phyloP scores from a whole-genome alignment of 1,284 basidiomycete genomes.

The Xanthoconium separans region DNA sequence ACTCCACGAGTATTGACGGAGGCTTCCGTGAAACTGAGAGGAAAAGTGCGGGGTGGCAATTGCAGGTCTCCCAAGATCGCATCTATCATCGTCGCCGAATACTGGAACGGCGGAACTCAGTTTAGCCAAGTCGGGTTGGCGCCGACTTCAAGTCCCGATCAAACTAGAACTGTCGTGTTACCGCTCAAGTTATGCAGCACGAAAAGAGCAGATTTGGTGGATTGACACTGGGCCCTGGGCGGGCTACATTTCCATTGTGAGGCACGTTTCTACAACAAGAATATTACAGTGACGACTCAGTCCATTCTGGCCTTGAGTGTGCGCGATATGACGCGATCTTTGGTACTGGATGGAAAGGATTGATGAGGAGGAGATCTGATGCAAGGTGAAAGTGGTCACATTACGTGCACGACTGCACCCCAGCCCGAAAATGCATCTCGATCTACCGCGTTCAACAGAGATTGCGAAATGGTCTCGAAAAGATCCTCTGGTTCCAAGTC shows the following conservation, averaged over 20 bases:
- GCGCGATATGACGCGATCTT: constrained; percentile 83
- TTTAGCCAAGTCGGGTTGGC: not conserved
- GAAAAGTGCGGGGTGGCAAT: constrained; percentile 18
- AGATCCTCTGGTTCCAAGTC: constrained; percentile 95
- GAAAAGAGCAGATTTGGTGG: not conserved
- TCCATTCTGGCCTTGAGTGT: constrained; percentile 92
- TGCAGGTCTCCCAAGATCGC: constrained; percentile 15
- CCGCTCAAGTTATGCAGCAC: not conserved
- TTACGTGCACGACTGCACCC: constrained; percentile 94
- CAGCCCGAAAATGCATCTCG: constrained; percentile 96
- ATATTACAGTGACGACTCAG: constrained; percentile 40
- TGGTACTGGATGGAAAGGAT: constrained; percentile 56
- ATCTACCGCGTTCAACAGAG: constrained; percentile 93
- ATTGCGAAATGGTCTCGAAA: constrained; percentile 98
- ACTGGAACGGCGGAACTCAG: not conserved
- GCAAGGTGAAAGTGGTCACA: constrained; percentile 60
- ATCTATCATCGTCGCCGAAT: constrained; percentile 3
- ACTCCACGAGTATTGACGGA: constrained; percentile 1
- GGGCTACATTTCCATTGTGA: not conserved
- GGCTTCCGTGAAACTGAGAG: constrained; percentile 16
- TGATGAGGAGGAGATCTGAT: constrained; percentile 9
- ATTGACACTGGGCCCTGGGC: not conserved
- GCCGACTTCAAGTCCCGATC: not conserved
- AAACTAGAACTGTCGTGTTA: not conserved
- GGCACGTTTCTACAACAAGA: constrained; percentile 21